Evolutionary conservation across 805 yeast genomes (phyloP).

Genomic region (Cyberlindnera mycetangii): DNA sequence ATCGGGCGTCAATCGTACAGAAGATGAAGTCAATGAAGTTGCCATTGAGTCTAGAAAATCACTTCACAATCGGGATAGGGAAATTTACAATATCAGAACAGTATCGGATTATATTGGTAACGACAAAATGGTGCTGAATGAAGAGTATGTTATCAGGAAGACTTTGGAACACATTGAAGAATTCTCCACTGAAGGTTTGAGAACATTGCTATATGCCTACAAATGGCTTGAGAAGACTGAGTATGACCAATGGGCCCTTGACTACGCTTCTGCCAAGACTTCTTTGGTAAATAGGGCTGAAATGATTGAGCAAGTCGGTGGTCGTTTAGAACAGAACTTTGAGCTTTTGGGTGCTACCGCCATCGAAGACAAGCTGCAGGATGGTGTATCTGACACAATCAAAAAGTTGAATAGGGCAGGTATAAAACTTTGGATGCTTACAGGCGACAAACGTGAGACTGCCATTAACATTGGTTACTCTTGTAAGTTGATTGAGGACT

Average conservation of each 20-base stretch:
- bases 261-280: conserved; percentile 74
- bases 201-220: conserved; percentile 84
- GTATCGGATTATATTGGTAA: conserved; percentile 39
- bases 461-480: conserved; percentile 97
- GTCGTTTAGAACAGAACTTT: conserved; percentile 62
- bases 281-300: conserved; percentile 64
- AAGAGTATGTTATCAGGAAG: conserved; percentile 73
- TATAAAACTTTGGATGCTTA: conserved; percentile 94
- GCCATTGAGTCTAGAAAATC: conserved; percentile 53
- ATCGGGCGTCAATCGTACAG: conserved; percentile 40
- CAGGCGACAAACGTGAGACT: conserved; percentile 97
- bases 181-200: conserved; percentile 89
- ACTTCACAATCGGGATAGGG: conserved; percentile 54
- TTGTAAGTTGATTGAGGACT: conserved; percentile 89
- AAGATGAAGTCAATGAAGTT: conserved; percentile 51
- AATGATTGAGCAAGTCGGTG: conserved; percentile 71
- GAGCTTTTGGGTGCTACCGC: conserved; percentile 90
- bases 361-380: conserved; percentile 93
- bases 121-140: conserved; percentile 63
- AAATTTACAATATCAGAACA: conserved; percentile 41
- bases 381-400: conserved; percentile 95
- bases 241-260: conserved; percentile 63
- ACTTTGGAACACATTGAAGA: conserved; percentile 91
- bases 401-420: conserved; percentile 92
- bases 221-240: conserved; percentile 60